Percentiles rank a stretch among this genome's conserved stretches.
phyloP scores from a whole-genome alignment of 306 rosid species.

The Hippophae tibetana region DNA sequence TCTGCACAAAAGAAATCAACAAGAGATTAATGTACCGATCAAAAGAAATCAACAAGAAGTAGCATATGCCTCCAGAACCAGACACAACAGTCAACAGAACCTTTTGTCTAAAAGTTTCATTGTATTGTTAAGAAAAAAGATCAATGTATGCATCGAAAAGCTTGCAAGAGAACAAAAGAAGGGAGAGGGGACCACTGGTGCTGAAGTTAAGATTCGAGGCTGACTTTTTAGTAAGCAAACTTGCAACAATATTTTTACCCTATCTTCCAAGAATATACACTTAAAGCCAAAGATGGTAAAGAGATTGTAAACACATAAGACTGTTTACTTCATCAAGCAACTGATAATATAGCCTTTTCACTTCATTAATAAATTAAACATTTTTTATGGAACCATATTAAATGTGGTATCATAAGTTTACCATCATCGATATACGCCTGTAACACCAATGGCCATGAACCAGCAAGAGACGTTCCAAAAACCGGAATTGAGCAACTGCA shows the following conservation, averaged over 20 bases:
- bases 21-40: no score
- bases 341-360: not conserved
- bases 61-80: conserved; percentile 52
- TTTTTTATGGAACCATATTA: not conserved
- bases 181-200: no score
- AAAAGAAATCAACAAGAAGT: no score
- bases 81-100: not conserved
- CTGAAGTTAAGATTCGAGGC: no score
- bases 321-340: no score
- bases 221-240: no score
- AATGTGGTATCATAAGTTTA: conserved; percentile 30
- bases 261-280: no score
- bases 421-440: conserved; percentile 86
- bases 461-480: conserved; percentile 74
- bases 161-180: no score
- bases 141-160: no score
- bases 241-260: no score
- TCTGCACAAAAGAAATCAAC: conserved; percentile 43
- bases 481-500: conserved; percentile 66
- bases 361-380: not conserved
- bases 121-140: no score
- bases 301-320: not conserved
- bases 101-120: not conserved
- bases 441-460: conserved; percentile 96
- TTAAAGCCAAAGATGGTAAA: not conserved